phyloP scores from a whole-genome alignment of 2,329 filamentous ascomycete species.

The Penicillium sp. region DNA sequence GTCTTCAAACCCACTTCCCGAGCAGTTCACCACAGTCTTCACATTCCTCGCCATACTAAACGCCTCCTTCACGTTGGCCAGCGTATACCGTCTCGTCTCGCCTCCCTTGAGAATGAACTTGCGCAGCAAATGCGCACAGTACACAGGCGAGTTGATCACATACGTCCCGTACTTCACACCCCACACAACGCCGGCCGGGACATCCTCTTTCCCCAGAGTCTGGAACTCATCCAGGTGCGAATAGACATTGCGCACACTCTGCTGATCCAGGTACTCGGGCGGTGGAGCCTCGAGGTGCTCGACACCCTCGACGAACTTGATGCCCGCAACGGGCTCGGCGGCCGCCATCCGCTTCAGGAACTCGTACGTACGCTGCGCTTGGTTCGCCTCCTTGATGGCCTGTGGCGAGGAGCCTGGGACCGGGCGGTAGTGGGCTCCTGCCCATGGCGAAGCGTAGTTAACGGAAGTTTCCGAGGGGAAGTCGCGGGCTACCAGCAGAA shows the following conservation, averaged over 20 bases:
- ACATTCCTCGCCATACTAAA: conserved; percentile 38
- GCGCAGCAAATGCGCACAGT: conserved; percentile 42
- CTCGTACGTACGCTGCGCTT: conserved; percentile 41
- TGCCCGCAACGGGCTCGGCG: conserved; percentile 37
- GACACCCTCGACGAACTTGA: conserved; percentile 38
- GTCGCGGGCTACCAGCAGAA: conserved; percentile 43
- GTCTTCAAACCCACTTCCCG: conserved; percentile 45
- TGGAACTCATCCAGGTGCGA: conserved; percentile 37
- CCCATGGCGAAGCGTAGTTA: conserved; percentile 49
- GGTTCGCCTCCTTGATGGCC: conserved; percentile 34
- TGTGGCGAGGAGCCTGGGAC: conserved; percentile 42
- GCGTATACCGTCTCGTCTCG: conserved; percentile 26
- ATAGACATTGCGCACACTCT: conserved; percentile 30
- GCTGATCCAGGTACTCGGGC: conserved; percentile 33
- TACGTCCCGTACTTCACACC: conserved; percentile 43
- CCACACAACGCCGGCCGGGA: conserved; percentile 39
- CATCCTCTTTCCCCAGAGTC: conserved; percentile 27
- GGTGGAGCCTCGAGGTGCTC: conserved; percentile 45
- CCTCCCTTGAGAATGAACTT: conserved; percentile 43
- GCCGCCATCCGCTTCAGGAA: conserved; percentile 37
- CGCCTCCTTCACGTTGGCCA: conserved; percentile 34
- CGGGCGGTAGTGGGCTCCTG: conserved; percentile 49
- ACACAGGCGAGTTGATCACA: conserved; percentile 45
- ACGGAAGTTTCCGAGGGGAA: conserved; percentile 41
- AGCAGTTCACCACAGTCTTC: conserved; percentile 46